These are phyloP conservation scores for Baorangia bicolor DNA, from an alignment of 768 basidiomycete species.

Conservation along the genomic window DNA sequence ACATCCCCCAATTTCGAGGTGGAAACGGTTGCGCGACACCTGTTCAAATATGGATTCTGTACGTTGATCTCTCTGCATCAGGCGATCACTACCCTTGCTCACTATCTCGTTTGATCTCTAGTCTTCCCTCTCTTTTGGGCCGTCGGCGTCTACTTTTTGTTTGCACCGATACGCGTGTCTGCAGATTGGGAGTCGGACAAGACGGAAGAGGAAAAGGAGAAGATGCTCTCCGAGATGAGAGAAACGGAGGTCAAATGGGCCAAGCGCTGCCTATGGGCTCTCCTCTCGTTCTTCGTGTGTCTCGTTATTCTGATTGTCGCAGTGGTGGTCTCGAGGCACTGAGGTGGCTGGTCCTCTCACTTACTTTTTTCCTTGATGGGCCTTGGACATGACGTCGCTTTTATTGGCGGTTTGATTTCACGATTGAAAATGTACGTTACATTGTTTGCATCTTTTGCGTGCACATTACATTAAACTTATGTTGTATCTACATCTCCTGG, in stretches of 20 bases:
- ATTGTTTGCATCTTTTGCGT: neutral
- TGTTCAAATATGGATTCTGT: constrained; percentile 68
- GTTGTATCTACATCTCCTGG: constrained; percentile 4
- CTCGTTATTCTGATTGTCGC: constrained; percentile 30
- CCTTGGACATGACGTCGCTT: neutral
- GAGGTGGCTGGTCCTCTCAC: constrained; percentile 13
- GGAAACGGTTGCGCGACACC: constrained; percentile 54
- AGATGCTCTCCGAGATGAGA: constrained; percentile 48
- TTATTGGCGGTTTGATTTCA: neutral
- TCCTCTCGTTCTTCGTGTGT: constrained; percentile 44
- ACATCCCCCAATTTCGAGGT: constrained; percentile 42
- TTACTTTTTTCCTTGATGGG: neutral
- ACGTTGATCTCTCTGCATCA: constrained; percentile 15
- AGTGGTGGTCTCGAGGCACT: constrained; percentile 23
- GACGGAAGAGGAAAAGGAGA: constrained; percentile 48
- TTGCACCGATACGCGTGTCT: constrained; percentile 48
- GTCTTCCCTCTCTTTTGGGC: constrained; percentile 67
- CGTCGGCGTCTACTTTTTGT: constrained; percentile 54
- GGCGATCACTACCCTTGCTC: neutral
- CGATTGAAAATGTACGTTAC: constrained; percentile 11
- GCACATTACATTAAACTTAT: constrained; percentile 5
- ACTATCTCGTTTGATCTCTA: constrained; percentile 17
- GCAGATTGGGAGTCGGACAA: constrained; percentile 58
- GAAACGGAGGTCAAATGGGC: constrained; percentile 56
- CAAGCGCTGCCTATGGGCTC: constrained; percentile 52